phyloP scores from a whole-genome alignment of 345 rosid species.

The Gossypium bickii region DNA sequence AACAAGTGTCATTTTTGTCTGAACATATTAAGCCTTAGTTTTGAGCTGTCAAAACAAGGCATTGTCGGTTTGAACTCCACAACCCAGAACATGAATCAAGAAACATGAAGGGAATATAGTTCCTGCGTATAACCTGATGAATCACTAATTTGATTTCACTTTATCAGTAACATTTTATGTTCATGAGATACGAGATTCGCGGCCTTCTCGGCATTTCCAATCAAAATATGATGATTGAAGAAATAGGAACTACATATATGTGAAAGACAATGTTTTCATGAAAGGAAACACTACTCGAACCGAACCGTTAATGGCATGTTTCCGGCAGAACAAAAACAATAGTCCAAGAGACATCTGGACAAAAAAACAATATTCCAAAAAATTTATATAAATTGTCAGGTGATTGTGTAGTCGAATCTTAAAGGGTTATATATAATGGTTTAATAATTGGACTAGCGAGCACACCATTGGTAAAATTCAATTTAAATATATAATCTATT shows the following conservation, averaged over 20 bases:
- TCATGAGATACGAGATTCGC: neutral
- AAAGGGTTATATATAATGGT: no score
- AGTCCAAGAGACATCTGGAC: neutral
- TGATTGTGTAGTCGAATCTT: rapidly evolving
- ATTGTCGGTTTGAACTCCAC: neutral
- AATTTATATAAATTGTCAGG: no score
- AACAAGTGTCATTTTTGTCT: neutral
- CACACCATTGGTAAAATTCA: no score
- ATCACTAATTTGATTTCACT: neutral
- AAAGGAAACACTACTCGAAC: neutral
- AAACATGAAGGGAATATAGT: neutral
- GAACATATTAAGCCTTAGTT: neutral
- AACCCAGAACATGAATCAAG: neutral
- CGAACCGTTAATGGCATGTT: neutral
- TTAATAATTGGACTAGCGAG: no score
- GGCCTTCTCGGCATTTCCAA: neutral
- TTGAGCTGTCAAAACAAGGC: neutral
- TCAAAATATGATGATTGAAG: neutral
- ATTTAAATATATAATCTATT: no score
- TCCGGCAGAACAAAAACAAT: neutral
- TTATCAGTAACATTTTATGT: neutral
- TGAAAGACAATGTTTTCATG: neutral
- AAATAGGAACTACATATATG: neutral
- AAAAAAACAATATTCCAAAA: no score
- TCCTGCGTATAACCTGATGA: neutral